Percentiles rank a stretch among this genome's conserved stretches.
Conservation (phyloP, 371 early-diverging fungal species). For the Nematocida ironsii region DNA sequence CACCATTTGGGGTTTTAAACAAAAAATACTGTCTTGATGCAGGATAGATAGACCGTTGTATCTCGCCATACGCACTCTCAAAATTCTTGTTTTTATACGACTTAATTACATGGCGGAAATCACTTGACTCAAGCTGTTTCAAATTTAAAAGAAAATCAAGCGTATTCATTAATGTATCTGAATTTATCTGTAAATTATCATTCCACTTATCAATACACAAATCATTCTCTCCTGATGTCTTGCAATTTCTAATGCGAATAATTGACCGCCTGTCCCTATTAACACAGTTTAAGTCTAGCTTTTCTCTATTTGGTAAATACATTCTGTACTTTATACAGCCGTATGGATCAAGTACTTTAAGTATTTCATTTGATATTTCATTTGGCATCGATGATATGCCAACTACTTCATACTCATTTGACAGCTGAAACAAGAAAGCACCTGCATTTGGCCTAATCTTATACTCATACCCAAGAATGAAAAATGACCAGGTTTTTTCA, state of each 20-base stretch:
- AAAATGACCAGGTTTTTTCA: constrained; percentile 21
- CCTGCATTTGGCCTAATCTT: constrained; percentile 25
- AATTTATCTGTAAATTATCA: not conserved
- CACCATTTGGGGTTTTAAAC: constrained; percentile 2
- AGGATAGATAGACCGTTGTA: constrained; percentile 27
- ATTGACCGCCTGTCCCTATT: constrained; percentile 1
- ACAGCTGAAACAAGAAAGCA: constrained; percentile 44
- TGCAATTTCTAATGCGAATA: constrained; percentile 9
- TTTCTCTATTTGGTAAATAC: constrained; percentile 23
- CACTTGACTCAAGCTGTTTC: constrained; percentile 3
- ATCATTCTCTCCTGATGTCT: not conserved
- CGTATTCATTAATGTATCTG: not conserved
- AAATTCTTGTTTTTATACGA: constrained; percentile 45
- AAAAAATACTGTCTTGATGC: constrained; percentile 25
- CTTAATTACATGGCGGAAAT: constrained; percentile 25
- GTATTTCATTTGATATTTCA: constrained; percentile 15
- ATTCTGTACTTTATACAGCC: constrained; percentile 54
- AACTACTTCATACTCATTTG: constrained; percentile 47
- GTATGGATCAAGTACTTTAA: constrained; percentile 28
- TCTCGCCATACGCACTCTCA: constrained; percentile 1
- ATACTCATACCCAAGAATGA: constrained; percentile 35
- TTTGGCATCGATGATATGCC: constrained; percentile 43
- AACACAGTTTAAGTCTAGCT: not conserved
- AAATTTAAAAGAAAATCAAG: constrained; percentile 49
- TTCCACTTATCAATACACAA: constrained; percentile 13